phyloP scores from a whole-genome alignment of 208 protist species.

The Trypanosoma lewisi region DNA sequence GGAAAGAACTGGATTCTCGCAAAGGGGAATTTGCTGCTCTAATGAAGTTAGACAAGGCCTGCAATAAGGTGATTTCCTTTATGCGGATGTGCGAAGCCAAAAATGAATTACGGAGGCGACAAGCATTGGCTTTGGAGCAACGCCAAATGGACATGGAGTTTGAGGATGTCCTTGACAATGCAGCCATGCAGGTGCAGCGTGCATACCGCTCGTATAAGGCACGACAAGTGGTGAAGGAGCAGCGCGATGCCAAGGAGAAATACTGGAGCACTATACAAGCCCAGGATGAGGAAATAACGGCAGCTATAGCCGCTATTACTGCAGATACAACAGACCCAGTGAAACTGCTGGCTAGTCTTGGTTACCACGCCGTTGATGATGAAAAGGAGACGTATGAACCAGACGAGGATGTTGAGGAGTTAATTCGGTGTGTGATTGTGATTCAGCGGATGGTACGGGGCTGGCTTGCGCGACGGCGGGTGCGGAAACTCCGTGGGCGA shows the following conservation, averaged over 20 bases:
- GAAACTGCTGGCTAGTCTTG: conserved; percentile 19
- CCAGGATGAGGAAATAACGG: conserved; percentile 25
- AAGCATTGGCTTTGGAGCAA: background rate
- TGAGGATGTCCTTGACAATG: background rate
- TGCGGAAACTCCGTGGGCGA: conserved; percentile 7
- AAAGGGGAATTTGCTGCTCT: background rate
- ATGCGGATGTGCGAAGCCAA: conserved; percentile 14
- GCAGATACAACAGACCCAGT: background rate
- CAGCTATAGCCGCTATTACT: conserved; percentile 22
- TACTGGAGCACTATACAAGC: conserved; percentile 25
- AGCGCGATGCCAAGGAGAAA: conserved; percentile 18
- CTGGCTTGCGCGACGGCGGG: conserved; percentile 6
- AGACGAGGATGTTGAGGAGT: conserved; percentile 1
- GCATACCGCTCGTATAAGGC: conserved; percentile 20
- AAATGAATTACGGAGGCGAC: conserved; percentile 4
- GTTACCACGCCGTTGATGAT: conserved; percentile 12
- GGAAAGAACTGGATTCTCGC: background rate
- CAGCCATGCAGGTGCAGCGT: conserved; percentile 27
- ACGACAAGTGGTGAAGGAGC: conserved; percentile 3
- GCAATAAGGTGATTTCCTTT: conserved; percentile 9
- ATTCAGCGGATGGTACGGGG: conserved; percentile 12
- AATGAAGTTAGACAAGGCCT: background rate
- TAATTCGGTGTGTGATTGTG: conserved; percentile 7
- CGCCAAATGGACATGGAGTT: background rate
- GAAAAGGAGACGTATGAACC: background rate